Base-by-base conservation (phyloP, 768 basidiomycete genomes). In the Suillus luteus region DNA sequence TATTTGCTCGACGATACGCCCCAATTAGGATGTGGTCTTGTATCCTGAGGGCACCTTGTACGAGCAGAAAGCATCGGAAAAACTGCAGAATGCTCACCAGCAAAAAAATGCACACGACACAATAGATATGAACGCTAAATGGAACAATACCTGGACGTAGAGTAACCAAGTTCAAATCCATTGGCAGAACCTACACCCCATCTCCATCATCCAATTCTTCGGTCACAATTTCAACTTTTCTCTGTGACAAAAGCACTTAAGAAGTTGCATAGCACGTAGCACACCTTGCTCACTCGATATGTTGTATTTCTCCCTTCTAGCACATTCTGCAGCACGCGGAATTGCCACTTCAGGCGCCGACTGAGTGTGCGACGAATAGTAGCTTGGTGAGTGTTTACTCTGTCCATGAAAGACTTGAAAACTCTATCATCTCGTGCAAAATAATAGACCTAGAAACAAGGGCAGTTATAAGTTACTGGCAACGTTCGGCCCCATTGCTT, bases 381-480 rank as follows among this genome's bases (percentile, higher is more conserved):
- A 62, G 68, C 70, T 68, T 80, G 81, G 69, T 85, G 77, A 35
- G 62, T 66, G 54, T 73, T 71, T 46, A 66, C 55, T 64, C 71
- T 82, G 69, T 84, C 81, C 24, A 71, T 69, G 64, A 94, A 91
- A 2, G 87, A 85, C 66, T 83, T 88, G 75, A 90, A 91, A 15
- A 92, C 87, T 41, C 96, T 86, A 65, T 94, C 90, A 75, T 99
- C 96, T 24, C 96, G 85, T 51, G 96, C 96, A 71, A 99, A 99
- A 70, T 90, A 94, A 66, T 91, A 95, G n/a, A 87, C 83, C 92
- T 70, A 59, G 40, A 44, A 41, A 55, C 10, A 19, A 41, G 24
- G 17, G 37, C 5, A 38, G 33, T 40, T 31, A 52, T 65, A 6
- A 24, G 11, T 1, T 17, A 57, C 67, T 54, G 68, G 58, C 19